Evolutionary conservation across 352 stramenopile species (phyloP).

Genomic region (Aphanomyces stellatus): DNA sequence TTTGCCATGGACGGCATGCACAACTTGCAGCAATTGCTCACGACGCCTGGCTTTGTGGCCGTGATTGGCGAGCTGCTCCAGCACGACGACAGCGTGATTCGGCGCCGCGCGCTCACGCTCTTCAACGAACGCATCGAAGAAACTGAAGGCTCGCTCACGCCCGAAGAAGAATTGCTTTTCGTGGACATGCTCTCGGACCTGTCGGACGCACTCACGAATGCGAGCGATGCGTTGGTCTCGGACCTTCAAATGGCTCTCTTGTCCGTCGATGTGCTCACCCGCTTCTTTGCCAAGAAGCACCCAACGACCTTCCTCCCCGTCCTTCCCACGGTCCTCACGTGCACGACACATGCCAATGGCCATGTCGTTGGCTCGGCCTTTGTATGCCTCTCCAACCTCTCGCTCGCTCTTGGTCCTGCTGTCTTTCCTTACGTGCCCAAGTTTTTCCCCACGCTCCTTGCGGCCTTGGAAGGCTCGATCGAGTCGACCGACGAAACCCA

Average conservation of each 20-base stretch:
- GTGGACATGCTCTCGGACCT: constrained; percentile 84
- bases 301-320: constrained; percentile 64
- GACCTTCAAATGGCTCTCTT: constrained; percentile 80
- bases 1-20: constrained; percentile 65
- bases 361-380: constrained; percentile 78
- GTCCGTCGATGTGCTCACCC: constrained; percentile 74
- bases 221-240: constrained; percentile 34
- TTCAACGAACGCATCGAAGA: constrained; percentile 80
- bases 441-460: constrained; percentile 72
- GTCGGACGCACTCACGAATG: constrained; percentile 54
- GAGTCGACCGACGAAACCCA: constrained; percentile 9
- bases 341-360: constrained; percentile 44
- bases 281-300: constrained; percentile 65
- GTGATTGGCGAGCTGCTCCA: constrained; percentile 78
- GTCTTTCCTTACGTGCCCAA: constrained; percentile 76
- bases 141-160: constrained; percentile 43
- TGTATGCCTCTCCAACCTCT: constrained; percentile 73
- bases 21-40: constrained; percentile 75
- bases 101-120: constrained; percentile 83
- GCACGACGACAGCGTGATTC: constrained; percentile 79
- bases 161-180: constrained; percentile 69
- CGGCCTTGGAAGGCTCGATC: constrained; percentile 35
- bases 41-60: constrained; percentile 75
- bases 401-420: constrained; percentile 47
- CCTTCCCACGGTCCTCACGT: constrained; percentile 67